These are phyloP conservation scores for Cercospora sp. DNA, from an alignment of 2,329 filamentous ascomycete genomes.

Conservation along the genomic window DNA sequence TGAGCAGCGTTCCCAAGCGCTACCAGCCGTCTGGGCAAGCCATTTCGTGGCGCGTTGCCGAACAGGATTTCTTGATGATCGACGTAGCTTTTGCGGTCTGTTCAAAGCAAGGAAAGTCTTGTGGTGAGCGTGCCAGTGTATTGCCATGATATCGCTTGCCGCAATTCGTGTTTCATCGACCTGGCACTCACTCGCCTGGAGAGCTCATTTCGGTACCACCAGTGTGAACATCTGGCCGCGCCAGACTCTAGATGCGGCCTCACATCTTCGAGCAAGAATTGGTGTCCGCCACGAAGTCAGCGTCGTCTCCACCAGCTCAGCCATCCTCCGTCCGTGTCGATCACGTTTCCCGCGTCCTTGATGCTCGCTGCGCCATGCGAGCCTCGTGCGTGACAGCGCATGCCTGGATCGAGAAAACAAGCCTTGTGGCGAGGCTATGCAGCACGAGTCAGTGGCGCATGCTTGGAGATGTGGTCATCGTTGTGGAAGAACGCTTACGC, in stretches of 20 bases:
- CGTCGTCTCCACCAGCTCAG: neutral
- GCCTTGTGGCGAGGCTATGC: neutral
- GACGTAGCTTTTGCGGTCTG: neutral
- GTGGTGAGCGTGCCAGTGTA: neutral
- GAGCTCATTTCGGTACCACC: neutral
- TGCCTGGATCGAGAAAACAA: too few relatives aligned
- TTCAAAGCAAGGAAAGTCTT: neutral
- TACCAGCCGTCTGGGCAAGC: conserved; percentile 11
- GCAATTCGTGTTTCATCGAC: neutral
- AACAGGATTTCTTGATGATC: neutral
- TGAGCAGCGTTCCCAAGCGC: neutral
- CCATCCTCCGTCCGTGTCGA: neutral
- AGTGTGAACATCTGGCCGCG: neutral
- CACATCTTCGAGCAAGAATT: neutral
- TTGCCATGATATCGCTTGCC: neutral
- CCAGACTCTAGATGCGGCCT: neutral
- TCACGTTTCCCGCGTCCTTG: neutral
- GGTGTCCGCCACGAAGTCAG: neutral
- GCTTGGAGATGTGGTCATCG: neutral
- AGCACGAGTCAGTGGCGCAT: neutral
- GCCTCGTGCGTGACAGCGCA: too few relatives aligned
- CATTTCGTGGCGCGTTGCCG: conserved; percentile 2
- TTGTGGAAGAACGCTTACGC: neutral
- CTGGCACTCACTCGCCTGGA: neutral
- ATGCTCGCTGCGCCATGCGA: too few relatives aligned